Evolutionary conservation across 2,329 filamentous ascomycete genomes (phyloP), one percentile per base, ranked within the genome.

Genomic region (Aspergillus clavatus): DNA sequence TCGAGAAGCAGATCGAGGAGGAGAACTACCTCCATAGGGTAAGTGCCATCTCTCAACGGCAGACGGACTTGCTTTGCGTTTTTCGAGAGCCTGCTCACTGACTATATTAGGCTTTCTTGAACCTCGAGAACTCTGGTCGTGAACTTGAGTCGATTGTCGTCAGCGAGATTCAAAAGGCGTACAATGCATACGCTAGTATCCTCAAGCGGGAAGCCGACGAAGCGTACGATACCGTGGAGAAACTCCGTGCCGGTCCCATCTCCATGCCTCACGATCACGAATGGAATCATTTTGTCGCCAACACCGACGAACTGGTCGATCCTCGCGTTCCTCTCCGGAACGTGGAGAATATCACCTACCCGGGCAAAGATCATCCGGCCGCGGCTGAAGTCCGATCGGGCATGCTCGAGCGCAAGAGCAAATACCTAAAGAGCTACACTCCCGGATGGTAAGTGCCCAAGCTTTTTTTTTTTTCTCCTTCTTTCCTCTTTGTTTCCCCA

Each of bases 61-160:
- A n/a, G n/a, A n/a, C n/a, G n/a, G n/a, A n/a, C n/a, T n/a, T n/a
- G n/a, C n/a, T n/a, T n/a, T n/a, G n/a, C n/a, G n/a, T n/a, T n/a
- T n/a, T n/a, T n/a, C n/a, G n/a, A n/a, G n/a, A n/a, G n/a, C n/a
- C n/a, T n/a, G n/a, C n/a, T 22, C 8, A 5, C 10, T 29, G 4
- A 45, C 41, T 43, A 23, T 12, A 19, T 16, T 46, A 95, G 86
- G 93, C 93, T 7, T 96, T 94, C 60, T 76, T 96, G 41, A 97
- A 98, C 63, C 77, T 98, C 11, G 93, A 98, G 67, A 87, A 82
- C 55, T 97, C 93, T 12, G 93, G 93, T 2, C 85, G 90, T 49
- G 93, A 98, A 69, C 80, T 98, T 2, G 93, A 98, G 69, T 87
- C 89, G 0, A 97, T 98, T 53, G 89, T 98, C 1, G 89, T 98